These are phyloP conservation scores for Cladophialophora carrionii DNA, from an alignment of 2,329 filamentous ascomycete genomes.

Conservation along the genomic window DNA sequence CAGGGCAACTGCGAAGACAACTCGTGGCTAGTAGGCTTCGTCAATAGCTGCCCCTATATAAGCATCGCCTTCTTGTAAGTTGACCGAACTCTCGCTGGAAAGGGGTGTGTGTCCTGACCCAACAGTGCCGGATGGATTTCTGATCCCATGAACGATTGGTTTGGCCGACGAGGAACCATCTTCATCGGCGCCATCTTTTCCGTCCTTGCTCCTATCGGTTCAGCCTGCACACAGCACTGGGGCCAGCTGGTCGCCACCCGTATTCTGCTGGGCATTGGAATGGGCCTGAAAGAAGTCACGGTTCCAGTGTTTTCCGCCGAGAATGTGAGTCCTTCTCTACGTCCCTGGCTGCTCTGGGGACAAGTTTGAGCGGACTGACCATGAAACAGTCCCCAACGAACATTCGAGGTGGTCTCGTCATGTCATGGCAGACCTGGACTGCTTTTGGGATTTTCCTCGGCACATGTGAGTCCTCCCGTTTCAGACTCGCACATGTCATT, in stretches of 20 bases:
- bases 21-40: conserved; percentile 65
- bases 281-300: conserved; percentile 48
- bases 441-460: conserved; percentile 47
- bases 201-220: conserved; percentile 70
- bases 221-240: conserved; percentile 64
- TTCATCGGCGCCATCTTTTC: conserved; percentile 67
- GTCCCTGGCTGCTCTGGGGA: neutral
- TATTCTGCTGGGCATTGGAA: conserved; percentile 52
- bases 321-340: conserved; percentile 40
- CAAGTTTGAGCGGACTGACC: neutral
- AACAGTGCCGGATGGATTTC: conserved; percentile 67
- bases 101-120: conserved; percentile 24
- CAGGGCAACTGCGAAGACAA: conserved; percentile 48
- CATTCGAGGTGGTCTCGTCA: conserved; percentile 60
- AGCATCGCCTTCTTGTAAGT: conserved; percentile 55
- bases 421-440: conserved; percentile 61
- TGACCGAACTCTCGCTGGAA: conserved; percentile 8
- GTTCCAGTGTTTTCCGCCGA: conserved; percentile 61
- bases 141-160: conserved; percentile 62
- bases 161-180: conserved; percentile 67
- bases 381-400: conserved; percentile 47
- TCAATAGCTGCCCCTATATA: conserved; percentile 64
- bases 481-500: neutral
- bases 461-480: neutral
- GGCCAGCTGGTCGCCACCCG: conserved; percentile 60